A percentile compares a stretch with the other conserved stretches of the same genome.
Conservation (phyloP, 2,329 filamentous ascomycete species). For the Aspergillus costaricaensis region DNA sequence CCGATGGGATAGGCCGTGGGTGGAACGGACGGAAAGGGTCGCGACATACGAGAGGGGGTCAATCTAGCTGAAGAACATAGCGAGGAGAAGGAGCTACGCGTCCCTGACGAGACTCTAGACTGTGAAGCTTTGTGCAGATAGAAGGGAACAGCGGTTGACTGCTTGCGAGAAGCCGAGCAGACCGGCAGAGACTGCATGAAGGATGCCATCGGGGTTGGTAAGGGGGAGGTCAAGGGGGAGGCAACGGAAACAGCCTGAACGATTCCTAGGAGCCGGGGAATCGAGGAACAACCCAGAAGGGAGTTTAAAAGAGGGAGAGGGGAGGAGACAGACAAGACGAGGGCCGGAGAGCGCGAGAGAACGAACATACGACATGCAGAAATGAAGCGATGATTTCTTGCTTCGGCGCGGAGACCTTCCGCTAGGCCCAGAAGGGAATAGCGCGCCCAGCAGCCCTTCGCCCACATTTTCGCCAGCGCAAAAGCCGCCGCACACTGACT, state of each 20-base stretch:
- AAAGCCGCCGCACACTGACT: conserved; percentile 29
- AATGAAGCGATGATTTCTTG: conserved; percentile 25
- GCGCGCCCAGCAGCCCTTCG: conserved; percentile 33
- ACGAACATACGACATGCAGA: conserved; percentile 14
- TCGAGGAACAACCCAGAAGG: conserved; percentile 5
- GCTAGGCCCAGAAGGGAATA: conserved; percentile 33
- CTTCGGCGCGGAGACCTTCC: conserved; percentile 26
- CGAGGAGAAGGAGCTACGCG: conserved; percentile 34
- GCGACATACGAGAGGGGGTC: conserved; percentile 34
- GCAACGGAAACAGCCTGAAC: not conserved
- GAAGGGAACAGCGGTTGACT: conserved; percentile 32
- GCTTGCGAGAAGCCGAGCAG: conserved; percentile 38
- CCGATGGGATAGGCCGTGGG: conserved; percentile 2
- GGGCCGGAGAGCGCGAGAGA: conserved; percentile 12
- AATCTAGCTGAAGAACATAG: conserved; percentile 31
- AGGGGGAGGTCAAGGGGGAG: conserved; percentile 3
- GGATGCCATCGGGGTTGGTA: conserved; percentile 34
- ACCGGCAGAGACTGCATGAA: conserved; percentile 33
- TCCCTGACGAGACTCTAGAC: conserved; percentile 32
- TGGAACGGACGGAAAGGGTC: conserved; percentile 12
- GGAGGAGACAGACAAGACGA: conserved; percentile 4
- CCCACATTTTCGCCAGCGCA: conserved; percentile 36
- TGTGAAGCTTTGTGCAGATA: conserved; percentile 29
- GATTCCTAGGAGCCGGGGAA: not conserved
- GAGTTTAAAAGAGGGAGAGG: not conserved